Evolutionary conservation across 1,284 basidiomycete species (phyloP), one percentile per base, ranked within the genome.

Genomic region (Leccinum angustisporum): DNA sequence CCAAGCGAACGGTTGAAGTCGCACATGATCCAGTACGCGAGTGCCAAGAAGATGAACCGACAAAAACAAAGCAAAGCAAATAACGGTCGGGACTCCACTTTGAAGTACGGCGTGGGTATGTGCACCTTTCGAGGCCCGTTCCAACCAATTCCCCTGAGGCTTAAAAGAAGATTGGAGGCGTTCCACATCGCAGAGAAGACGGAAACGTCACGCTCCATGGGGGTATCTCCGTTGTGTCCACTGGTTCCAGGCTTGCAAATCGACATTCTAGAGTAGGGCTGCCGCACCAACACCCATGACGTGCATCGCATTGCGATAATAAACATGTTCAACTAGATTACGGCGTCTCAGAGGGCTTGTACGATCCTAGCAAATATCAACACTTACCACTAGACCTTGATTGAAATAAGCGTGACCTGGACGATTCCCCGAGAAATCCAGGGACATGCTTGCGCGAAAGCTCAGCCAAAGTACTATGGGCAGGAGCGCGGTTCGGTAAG

Each of bases 61-160:
- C 33, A 43, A 8, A 75, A 30, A 33, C 67, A 65, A 48, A 65
- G 59, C 1, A 69, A 50, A 25, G 48, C 33, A 40, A 75, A 72
- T 1, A 53, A 11, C 1, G 10, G 16, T 43, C 66, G 54, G 21
- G 74, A 72, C 54, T 71, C 57, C 43, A 65, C 59, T 38, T 27
- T 63, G 54, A 63, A 40, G 52, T 54, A 61, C 5, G 65, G 64
- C 1, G 33, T 55, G 14, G 68, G 61, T 27, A 71, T 38, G 33
- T 54, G 55, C 16, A 51, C 40, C 55, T 58, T 63, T 34, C 43
- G 60, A 14, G 61, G 55, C 21, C 65, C 65, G 7, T 62, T 59
- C 72, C 72, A 76, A 21, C 74, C 74, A 16, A 73, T 61, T 9
- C 69, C 65, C 30, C 72, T 64, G 33, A 69, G 43, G 48, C 75